These are phyloP conservation scores for Russula lepida DNA, from an alignment of 768 basidiomycete genomes.

Conservation along the genomic window DNA sequence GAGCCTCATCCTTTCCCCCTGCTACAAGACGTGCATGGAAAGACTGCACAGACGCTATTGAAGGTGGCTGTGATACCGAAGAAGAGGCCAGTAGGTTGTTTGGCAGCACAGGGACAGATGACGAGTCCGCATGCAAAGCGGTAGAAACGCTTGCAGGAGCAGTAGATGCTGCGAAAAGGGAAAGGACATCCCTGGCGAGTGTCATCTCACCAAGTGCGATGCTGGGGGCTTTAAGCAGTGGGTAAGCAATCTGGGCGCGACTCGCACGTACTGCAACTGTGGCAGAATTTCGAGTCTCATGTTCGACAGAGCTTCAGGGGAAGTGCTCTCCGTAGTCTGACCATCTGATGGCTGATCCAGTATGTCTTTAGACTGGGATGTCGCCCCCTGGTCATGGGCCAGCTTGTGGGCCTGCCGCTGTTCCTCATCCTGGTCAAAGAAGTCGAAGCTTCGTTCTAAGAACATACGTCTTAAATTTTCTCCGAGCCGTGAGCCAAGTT, in stretches of 20 bases:
- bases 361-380: slow-evolving; percentile 26
- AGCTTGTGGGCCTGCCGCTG: slow-evolving; percentile 15
- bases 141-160: neutral
- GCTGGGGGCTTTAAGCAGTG: slow-evolving; percentile 30
- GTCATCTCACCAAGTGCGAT: slow-evolving; percentile 74
- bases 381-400: slow-evolving; percentile 22
- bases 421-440: slow-evolving; percentile 49
- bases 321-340: slow-evolving; percentile 45
- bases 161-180: slow-evolving; percentile 42
- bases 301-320: slow-evolving; percentile 59
- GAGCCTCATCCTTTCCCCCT: slow-evolving; percentile 73
- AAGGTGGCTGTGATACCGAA: slow-evolving; percentile 50
- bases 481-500: slow-evolving; percentile 50
- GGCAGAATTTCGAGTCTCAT: slow-evolving; percentile 67
- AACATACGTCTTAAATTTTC: slow-evolving; percentile 63
- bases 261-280: slow-evolving; percentile 57
- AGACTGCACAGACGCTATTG: slow-evolving; percentile 47
- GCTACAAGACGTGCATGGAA: slow-evolving; percentile 66
- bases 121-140: neutral
- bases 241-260: neutral
- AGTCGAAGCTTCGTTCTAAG: slow-evolving; percentile 62
- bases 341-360: slow-evolving; percentile 26
- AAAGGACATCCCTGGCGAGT: slow-evolving; percentile 63
- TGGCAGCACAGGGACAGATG: slow-evolving; percentile 7
- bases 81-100: slow-evolving; percentile 45